Evolutionary conservation across 148 eudicot genomes (phyloP), one percentile per base, ranked within the genome.

Genomic region (Suaeda aralocaspica): DNA sequence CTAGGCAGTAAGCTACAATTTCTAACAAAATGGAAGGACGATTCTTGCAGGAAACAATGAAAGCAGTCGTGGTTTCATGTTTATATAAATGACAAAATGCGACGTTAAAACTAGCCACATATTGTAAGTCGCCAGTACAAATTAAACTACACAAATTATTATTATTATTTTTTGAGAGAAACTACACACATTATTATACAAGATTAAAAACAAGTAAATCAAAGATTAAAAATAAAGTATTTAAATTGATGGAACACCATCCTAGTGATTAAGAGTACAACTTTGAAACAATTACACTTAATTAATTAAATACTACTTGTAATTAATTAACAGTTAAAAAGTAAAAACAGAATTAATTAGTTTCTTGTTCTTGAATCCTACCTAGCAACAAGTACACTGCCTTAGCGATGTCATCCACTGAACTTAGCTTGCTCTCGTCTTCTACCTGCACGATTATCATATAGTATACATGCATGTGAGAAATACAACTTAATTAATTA

Each of bases 371-470:
- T 56, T 81, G 80, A 74, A 86, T 81, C 60, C 81, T 79, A 72
- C 76, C 77, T 53, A 88, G 66, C 51, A 87, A 64, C 45, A 72
- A 61, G 76, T 87, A 74, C 64, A 87, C 83, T 66, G 83, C 87
- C 16, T 71, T 59, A 31, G 89, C 89, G 25, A 83, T 87, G 21
- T 87, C 92, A 64, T 83, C 92, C 46, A 76, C 87, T 49, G 89
- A 79, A 57, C 21, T 77, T 66, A 85, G 67, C 66, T 72, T 76
- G 77, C 83, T 79, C 36, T 78, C 89, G 33, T 87, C 85, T 70
- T 87, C 92, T 30, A 87, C 81, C 89, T 87, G 77, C 59, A 72
- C 22, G 8, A 3, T 3, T 49, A 45, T 26, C 9, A 33, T 26
- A 49, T 13, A 12, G 9, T 5, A 61, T 39, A 19, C 9, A 1